Conservation (phyloP, 345 rosid species). For the Eucalyptus pauciflora region DNA sequence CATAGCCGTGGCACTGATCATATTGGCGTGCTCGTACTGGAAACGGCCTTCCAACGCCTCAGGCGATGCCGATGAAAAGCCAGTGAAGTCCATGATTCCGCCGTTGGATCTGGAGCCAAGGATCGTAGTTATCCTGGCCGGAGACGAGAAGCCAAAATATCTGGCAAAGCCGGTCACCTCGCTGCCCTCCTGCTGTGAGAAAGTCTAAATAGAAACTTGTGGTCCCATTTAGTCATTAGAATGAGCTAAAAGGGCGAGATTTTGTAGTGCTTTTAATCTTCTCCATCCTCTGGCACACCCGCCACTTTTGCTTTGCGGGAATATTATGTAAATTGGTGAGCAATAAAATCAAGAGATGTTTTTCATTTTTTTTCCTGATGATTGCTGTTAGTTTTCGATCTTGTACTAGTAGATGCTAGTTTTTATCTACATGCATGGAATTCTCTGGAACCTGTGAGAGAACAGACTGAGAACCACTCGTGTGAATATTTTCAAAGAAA, state of each 20-base stretch:
- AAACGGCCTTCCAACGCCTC: background rate
- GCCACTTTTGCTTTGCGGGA: background rate
- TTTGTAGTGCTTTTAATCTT: background rate
- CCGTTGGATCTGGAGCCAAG: conserved; percentile 3
- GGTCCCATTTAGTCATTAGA: background rate
- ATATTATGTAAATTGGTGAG: background rate
- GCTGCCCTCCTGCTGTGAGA: background rate
- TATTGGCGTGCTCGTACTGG: conserved; percentile 8
- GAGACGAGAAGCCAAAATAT: conserved; percentile 21
- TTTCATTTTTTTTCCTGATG: background rate
- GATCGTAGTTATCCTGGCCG: conserved; percentile 36
- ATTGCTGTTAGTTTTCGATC: background rate
- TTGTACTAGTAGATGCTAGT: background rate
- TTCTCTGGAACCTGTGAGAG: background rate
- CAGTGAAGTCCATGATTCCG: background rate
- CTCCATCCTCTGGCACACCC: background rate
- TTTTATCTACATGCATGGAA: background rate
- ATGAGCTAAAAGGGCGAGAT: background rate
- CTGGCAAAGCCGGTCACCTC: conserved; percentile 4
- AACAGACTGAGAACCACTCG: background rate
- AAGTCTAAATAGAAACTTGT: background rate
- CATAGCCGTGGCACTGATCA: conserved; percentile 11
- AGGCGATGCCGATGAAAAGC: background rate
- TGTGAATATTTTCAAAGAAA: background rate
- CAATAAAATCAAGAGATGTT: background rate